Evolutionary conservation across 1,284 basidiomycete species (phyloP).

Genomic region (Tremellales sp.): DNA sequence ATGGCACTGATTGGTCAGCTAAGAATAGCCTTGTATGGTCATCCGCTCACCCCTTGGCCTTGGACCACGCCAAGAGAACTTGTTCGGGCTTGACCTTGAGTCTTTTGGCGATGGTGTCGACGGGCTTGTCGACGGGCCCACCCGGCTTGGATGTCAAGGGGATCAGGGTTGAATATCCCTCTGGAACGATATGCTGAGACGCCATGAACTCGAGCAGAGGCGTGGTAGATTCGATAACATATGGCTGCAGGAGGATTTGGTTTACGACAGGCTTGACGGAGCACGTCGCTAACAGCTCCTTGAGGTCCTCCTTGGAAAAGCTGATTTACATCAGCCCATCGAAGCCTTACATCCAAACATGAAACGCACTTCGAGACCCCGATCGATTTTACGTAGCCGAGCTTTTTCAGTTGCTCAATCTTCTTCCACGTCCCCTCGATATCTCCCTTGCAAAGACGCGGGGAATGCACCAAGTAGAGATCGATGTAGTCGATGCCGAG

Average conservation of each 20-base stretch:
- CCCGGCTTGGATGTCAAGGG: constrained; percentile 62
- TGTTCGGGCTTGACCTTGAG: constrained; percentile 61
- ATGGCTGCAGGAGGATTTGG: constrained; percentile 70
- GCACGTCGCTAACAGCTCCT: constrained; percentile 56
- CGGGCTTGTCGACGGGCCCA: constrained; percentile 63
- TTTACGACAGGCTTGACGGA: constrained; percentile 65
- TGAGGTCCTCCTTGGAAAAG: constrained; percentile 58
- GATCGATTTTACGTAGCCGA: constrained; percentile 63
- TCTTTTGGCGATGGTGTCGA: constrained; percentile 57
- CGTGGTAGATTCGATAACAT: constrained; percentile 58
- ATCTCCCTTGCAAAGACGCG: constrained; percentile 54
- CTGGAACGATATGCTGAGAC: constrained; percentile 60
- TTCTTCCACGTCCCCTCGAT: constrained; percentile 60
- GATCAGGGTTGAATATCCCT: constrained; percentile 64
- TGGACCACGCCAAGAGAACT: constrained; percentile 55
- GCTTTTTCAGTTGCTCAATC: constrained; percentile 58
- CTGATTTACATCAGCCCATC: constrained; percentile 11
- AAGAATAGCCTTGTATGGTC: not conserved
- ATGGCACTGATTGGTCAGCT: constrained; percentile 23
- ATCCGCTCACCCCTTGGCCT: constrained; percentile 35
- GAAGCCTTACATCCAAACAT: not conserved
- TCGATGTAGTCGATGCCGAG: constrained; percentile 65
- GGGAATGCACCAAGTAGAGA: constrained; percentile 60
- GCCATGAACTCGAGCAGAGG: constrained; percentile 59
- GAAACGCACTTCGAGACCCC: constrained; percentile 62